phyloP scores from a whole-genome alignment of 345 rosid genomes.

The Salix brachista region DNA sequence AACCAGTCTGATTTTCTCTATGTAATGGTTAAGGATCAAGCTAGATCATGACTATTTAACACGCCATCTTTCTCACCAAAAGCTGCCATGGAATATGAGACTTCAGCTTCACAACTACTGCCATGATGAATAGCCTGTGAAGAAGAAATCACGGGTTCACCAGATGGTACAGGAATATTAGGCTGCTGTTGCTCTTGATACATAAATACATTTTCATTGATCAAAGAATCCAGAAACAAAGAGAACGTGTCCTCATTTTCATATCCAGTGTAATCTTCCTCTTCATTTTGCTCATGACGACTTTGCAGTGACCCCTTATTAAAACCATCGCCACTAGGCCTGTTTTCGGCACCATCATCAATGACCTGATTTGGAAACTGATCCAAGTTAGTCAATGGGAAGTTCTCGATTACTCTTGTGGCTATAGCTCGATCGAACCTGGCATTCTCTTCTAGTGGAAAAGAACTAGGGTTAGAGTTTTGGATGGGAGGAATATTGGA shows the following conservation, averaged over 20 bases:
- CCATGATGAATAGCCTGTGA: neutral
- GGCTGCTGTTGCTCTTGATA: conserved; percentile 18
- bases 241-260: conserved; percentile 58
- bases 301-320: conserved; percentile 13
- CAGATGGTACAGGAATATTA: neutral
- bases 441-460: neutral
- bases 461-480: conserved; percentile 3
- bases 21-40: neutral
- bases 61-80: conserved; percentile 13
- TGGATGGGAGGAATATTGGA: neutral
- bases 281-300: conserved; percentile 12
- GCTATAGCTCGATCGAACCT: conserved; percentile 6
- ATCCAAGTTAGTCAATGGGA: neutral
- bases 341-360: neutral
- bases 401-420: conserved; percentile 8
- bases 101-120: conserved; percentile 18
- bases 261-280: conserved; percentile 18
- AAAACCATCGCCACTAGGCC: conserved; percentile 10
- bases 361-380: neutral
- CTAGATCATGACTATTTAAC: neutral
- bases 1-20: too few species aligned
- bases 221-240: conserved; percentile 58
- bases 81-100: conserved; percentile 13
- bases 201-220: conserved; percentile 43
- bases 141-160: neutral